A percentile compares a stretch with the other conserved stretches of the same genome.
These are phyloP conservation scores for Metarhizium album DNA, from an alignment of 2,329 filamentous ascomycete genomes.

Conservation along the genomic window DNA sequence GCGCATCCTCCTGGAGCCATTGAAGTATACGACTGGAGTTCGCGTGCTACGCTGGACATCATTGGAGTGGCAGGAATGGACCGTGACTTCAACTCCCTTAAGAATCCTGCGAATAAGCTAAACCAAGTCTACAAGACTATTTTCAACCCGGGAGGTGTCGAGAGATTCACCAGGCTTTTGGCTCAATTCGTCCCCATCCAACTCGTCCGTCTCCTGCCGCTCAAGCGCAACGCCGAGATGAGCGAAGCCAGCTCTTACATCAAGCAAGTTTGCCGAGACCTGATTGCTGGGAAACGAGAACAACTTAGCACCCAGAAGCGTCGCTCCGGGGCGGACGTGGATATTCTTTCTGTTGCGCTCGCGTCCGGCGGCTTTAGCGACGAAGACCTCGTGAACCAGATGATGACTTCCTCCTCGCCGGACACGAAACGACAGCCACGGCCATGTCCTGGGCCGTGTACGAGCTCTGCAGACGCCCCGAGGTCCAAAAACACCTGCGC, in stretches of 20 bases:
- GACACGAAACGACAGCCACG: slow-evolving; percentile 69
- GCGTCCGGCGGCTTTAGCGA: slow-evolving; percentile 65
- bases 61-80: slow-evolving; percentile 49
- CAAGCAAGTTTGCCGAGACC: not conserved
- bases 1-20: slow-evolving; percentile 38
- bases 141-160: not conserved
- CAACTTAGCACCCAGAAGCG: not conserved
- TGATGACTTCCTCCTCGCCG: slow-evolving; percentile 80
- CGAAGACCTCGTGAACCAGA: slow-evolving; percentile 69
- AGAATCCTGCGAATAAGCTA: slow-evolving; percentile 26
- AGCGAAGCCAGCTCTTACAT: not conserved
- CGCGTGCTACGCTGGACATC: slow-evolving; percentile 39
- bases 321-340: slow-evolving; percentile 32
- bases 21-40: slow-evolving; percentile 22
- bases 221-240: not conserved
- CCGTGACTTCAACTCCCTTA: slow-evolving; percentile 37
- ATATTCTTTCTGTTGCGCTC: slow-evolving; percentile 74
- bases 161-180: not conserved
- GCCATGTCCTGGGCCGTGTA: slow-evolving; percentile 66
- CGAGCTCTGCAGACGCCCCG: slow-evolving; percentile 53
- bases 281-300: not conserved
- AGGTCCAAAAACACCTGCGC: slow-evolving; percentile 56
- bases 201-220: not conserved
- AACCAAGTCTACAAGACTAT: slow-evolving; percentile 28
- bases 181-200: not conserved